These are phyloP conservation scores for Cordyceps militaris DNA, from an alignment of 2,329 filamentous ascomycete genomes.

Conservation along the genomic window DNA sequence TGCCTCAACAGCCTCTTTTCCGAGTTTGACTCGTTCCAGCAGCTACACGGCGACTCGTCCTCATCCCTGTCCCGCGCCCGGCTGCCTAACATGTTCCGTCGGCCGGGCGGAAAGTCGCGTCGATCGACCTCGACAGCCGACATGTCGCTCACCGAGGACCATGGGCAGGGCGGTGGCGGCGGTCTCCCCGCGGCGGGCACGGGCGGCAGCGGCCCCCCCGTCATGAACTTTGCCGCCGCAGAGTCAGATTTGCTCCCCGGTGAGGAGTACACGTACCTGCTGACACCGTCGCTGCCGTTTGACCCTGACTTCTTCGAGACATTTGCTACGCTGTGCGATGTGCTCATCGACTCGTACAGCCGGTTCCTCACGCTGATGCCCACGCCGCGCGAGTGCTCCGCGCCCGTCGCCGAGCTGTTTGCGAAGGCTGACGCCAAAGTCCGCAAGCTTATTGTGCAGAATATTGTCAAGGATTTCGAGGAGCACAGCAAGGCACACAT, in stretches of 20 bases:
- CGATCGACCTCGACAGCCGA: constrained; percentile 44
- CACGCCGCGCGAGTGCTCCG: constrained; percentile 65
- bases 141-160: constrained; percentile 21
- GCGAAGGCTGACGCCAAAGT: constrained; percentile 81
- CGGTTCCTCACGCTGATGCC: constrained; percentile 68
- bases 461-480: constrained; percentile 87
- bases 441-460: constrained; percentile 81
- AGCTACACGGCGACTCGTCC: constrained; percentile 70
- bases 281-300: constrained; percentile 90
- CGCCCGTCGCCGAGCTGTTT: constrained; percentile 73
- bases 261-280: constrained; percentile 79
- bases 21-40: constrained; percentile 92
- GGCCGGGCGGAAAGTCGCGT: constrained; percentile 52
- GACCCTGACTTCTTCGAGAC: constrained; percentile 97
- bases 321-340: constrained; percentile 91
- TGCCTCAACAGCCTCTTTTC: constrained; percentile 76
- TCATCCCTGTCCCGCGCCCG: constrained; percentile 69
- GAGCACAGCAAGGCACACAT: constrained; percentile 70
- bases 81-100: constrained; percentile 77
- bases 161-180: constrained; percentile 25
- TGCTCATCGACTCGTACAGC: constrained; percentile 86
- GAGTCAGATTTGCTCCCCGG: constrained; percentile 65
- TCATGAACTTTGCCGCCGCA: constrained; percentile 52
- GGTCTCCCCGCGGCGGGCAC: constrained; percentile 22
- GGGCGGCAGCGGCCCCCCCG: constrained; percentile 32